phyloP scores from a whole-genome alignment of 1,284 basidiomycete species.

The Trametes polyzona region DNA sequence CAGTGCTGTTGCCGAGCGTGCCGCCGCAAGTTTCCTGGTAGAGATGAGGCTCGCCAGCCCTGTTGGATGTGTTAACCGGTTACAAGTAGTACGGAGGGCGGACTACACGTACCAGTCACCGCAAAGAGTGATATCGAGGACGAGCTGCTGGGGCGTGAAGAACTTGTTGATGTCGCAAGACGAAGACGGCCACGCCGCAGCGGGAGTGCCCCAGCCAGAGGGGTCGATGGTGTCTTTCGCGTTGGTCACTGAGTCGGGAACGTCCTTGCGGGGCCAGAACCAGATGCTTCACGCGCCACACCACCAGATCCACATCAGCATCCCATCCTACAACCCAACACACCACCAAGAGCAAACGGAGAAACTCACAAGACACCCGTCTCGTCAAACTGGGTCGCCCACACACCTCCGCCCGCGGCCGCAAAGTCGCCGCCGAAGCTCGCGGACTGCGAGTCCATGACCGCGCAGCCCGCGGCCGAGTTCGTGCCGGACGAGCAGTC shows the following conservation, averaged over 20 bases:
- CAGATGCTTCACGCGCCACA: constrained; percentile 50
- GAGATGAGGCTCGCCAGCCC: constrained; percentile 48
- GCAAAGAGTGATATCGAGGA: constrained; percentile 62
- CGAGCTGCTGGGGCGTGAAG: constrained; percentile 56
- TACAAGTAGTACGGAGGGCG: not conserved
- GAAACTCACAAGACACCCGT: constrained; percentile 41
- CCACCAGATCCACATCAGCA: not conserved
- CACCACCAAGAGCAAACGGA: not conserved
- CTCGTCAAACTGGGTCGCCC: constrained; percentile 63
- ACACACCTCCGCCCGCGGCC: constrained; percentile 64
- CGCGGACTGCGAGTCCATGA: constrained; percentile 47
- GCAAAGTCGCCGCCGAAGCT: constrained; percentile 60
- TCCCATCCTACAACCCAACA: not conserved
- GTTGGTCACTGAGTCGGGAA: constrained; percentile 32
- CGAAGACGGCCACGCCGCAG: constrained; percentile 54
- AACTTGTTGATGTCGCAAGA: constrained; percentile 50
- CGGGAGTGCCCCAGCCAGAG: constrained; percentile 60
- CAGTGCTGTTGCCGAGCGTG: constrained; percentile 25
- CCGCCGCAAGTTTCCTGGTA: constrained; percentile 45
- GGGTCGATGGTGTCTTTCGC: constrained; percentile 48
- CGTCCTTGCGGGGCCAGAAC: constrained; percentile 59
- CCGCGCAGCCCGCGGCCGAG: constrained; percentile 12
- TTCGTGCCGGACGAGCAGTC: constrained; percentile 43
- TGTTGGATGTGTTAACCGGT: constrained; percentile 22
- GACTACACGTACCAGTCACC: constrained; percentile 46